phyloP scores from a whole-genome alignment of 345 rosid genomes.

The Raphanus raphanistrum region DNA sequence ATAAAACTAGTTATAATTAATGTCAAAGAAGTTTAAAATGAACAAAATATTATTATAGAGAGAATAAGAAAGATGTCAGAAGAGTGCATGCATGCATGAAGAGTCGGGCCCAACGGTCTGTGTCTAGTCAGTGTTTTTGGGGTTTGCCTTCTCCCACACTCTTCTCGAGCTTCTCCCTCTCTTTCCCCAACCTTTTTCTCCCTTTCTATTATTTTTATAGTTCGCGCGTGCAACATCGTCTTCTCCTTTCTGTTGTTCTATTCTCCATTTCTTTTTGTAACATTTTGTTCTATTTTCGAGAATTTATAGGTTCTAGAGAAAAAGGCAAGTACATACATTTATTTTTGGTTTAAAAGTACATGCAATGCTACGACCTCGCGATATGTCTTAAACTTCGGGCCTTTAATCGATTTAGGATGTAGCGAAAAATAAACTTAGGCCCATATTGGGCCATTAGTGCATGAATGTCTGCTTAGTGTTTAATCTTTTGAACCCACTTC shows the following conservation, averaged over 20 bases:
- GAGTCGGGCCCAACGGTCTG: slow-evolving; percentile 40
- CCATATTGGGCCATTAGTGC: neutral
- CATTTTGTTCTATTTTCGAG: neutral
- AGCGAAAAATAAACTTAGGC: too few species aligned
- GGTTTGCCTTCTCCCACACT: slow-evolving; percentile 37
- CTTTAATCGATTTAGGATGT: neutral
- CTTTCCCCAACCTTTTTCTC: slow-evolving; percentile 23
- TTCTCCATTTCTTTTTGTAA: neutral
- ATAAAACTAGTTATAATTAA: neutral
- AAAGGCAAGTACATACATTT: neutral
- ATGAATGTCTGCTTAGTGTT: neutral
- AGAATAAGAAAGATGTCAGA: slow-evolving; percentile 24
- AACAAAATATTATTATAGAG: neutral
- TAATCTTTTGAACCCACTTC: neutral
- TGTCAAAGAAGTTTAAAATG: neutral
- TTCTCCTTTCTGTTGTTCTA: neutral
- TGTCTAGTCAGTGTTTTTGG: slow-evolving; percentile 35
- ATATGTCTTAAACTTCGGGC: neutral
- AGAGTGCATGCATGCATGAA: slow-evolving; percentile 39
- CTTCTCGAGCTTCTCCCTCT: slow-evolving; percentile 35
- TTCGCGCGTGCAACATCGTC: slow-evolving; percentile 17
- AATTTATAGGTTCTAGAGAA: neutral
- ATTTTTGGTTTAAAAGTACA: neutral
- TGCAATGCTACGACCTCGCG: neutral
- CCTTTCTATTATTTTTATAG: neutral